A percentile compares a stretch with the other conserved stretches of the same genome.
Conservation (phyloP, 768 basidiomycete species). For the Podaxis sp. region DNA sequence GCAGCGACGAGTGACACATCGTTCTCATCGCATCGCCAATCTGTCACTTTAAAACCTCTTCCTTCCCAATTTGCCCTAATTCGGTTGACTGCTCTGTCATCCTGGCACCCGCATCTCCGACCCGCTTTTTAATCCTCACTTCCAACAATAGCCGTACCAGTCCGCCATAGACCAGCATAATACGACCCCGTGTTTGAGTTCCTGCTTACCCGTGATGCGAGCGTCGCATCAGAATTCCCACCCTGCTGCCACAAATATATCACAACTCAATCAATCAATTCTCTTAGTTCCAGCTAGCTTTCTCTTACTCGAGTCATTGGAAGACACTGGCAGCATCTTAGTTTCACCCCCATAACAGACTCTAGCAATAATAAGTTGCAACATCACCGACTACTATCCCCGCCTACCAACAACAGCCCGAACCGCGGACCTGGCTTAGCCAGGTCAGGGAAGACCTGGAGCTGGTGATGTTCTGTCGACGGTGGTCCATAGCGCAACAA, state of each 20-base stretch:
- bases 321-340: too few species aligned
- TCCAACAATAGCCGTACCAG: background rate
- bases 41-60: constrained; percentile 11
- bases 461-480: constrained; percentile 42
- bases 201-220: background rate
- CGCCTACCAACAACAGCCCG: constrained; percentile 68
- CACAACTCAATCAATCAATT: too few species aligned
- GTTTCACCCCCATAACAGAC: background rate
- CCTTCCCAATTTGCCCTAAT: constrained; percentile 5
- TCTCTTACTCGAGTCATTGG: too few species aligned
- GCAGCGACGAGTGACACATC: constrained; percentile 10
- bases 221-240: background rate
- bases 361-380: background rate
- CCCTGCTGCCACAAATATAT: background rate
- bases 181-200: background rate
- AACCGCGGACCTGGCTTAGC: constrained; percentile 76
- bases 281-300: too few species aligned
- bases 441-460: constrained; percentile 52
- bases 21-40: constrained; percentile 11
- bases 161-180: background rate
- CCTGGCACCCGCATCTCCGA: background rate
- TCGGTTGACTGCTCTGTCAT: background rate
- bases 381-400: constrained; percentile 22
- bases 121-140: background rate
- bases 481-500: constrained; percentile 57